Base-by-base conservation (phyloP, 805 yeast genomes). In the Candida saitoana region DNA sequence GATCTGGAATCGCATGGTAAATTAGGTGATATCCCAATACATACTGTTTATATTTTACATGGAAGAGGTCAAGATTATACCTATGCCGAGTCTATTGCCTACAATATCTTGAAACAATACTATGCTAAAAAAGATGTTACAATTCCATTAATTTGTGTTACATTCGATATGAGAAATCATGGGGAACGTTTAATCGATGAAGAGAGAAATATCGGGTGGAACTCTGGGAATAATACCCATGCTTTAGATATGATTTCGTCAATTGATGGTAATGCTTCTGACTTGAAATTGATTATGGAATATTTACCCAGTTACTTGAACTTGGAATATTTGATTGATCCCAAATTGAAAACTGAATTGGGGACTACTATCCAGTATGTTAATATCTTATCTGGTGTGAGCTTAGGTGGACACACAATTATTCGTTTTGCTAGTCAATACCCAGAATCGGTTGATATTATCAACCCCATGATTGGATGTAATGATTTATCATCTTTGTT, bases 341-440 rank as follows among this genome's bases (percentile, higher is more conserved):
- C 51, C 17, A 42, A 43, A 7, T 20, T 34, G 3, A 39, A 42
- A 11, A 37, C 45, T 32, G 52, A 49, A 24, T 41, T 46, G 27
- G 53, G 52, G 5, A 45, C 53, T n/a, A 40, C 49, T 18, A 45
- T 69, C 37, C 49, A 50, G 40, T 65, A 42, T 53, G 56, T 38
- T 44, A 71, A 71, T 53, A 64, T 73, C 34, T 56, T 75, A 20
- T 50, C 69, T 9, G 86, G 85, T 1, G 64, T 65, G 32, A 77
- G 83, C 0, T 62, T 78, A 35, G 84, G 84, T 2, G 85, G 79
- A 0, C 83, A 80, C 55, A 63, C 72, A n/a, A 63, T 72, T 22
- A 75, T 76, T 63, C 57, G 72, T 49, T 67, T 59, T 55, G 78
- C 67, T 16, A 51, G 57, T 37, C 50, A 49, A 45, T 62, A 65